Base-by-base conservation (phyloP, 1,284 basidiomycete species). In the Heimioporus retisporus region DNA sequence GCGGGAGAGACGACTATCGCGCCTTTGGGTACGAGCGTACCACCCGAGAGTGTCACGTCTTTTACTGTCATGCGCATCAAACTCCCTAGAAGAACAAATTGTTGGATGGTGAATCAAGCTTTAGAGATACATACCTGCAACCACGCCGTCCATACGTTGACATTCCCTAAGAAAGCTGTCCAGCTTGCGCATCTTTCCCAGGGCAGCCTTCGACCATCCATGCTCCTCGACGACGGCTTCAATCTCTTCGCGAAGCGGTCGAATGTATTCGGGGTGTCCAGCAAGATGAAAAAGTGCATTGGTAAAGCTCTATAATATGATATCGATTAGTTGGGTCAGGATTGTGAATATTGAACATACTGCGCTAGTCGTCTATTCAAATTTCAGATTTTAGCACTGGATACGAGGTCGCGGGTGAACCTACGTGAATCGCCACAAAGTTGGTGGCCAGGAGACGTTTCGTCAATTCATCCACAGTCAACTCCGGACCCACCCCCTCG, bases 101-200 rank as follows among this genome's bases (percentile, higher is more conserved):
- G 28, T 28, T 28, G 28, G 28, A 28, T 28, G 28, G 28, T 28
- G 28, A 28, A 28, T 28, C 28, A 28, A 28, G 44, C 19, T 11
- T 40, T 11, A 21, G 44, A 11, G 44, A 35, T 6, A 72, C 77
- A 50, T 71, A 82, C 82, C 19, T 19, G 66, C 44, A 53, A 65
- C 68, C 13, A 79, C 21, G 0, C 79, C 77, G 43, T 79, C 73
- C 19, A 79, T 57, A 5, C 85, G 77, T 63, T 81, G 78, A 1
- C 78, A 75, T 68, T 87, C 86, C 51, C 75, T 79, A 18, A 87
- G 42, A 70, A 87, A 84, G 67, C 85, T 86, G 68, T 87, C 85
- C 3, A 85, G 59, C 65, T 80, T 84, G 43, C 70, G 70, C 82
- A 86, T 82, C 61, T 79, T 81, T 51, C 69, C 74, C 43, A 86